A percentile compares a stretch with the other conserved stretches of the same genome.
Conservation (phyloP, 495 filamentous ascomycete genomes). For the Aspergillus carlsbadensis region DNA sequence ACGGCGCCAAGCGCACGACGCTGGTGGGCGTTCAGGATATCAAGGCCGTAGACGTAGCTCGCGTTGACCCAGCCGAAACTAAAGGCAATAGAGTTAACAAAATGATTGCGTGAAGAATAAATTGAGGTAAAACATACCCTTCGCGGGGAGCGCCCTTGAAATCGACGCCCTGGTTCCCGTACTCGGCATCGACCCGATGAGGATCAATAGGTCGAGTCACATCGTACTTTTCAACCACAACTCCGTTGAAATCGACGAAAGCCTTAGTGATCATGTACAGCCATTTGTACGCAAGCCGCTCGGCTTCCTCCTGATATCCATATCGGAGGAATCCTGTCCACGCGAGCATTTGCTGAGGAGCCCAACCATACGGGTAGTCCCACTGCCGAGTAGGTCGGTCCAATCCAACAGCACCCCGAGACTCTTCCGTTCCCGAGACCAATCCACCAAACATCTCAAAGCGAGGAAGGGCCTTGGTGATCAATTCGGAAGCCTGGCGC, state of each 20-base stretch:
- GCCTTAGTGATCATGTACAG: constrained; percentile 95
- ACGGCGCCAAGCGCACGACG: constrained; percentile 79
- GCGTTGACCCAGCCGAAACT: constrained; percentile 99
- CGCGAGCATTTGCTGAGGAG: constrained; percentile 96
- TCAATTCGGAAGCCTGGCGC: constrained; percentile 73
- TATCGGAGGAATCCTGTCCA: constrained; percentile 91
- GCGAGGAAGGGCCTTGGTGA: constrained; percentile 72
- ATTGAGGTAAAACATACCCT: constrained; percentile 64
- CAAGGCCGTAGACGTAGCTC: constrained; percentile 86
- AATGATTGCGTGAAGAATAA: not conserved
- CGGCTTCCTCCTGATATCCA: constrained; percentile 83
- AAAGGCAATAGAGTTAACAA: constrained; percentile 20
- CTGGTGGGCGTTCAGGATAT: constrained; percentile 81
- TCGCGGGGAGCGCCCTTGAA: constrained; percentile 94
- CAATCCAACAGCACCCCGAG: constrained; percentile 75
- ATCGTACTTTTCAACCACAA: constrained; percentile 98
- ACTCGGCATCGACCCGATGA: constrained; percentile 92
- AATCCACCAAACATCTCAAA: constrained; percentile 87
- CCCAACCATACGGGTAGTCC: constrained; percentile 98
- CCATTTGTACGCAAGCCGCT: constrained; percentile 91
- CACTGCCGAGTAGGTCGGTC: constrained; percentile 90
- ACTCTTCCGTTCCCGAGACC: constrained; percentile 84
- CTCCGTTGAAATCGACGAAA: constrained; percentile 95
- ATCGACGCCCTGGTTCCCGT: constrained; percentile 91
- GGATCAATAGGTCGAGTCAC: constrained; percentile 86